These are phyloP conservation scores for Paraurostyla sp. DNA, from an alignment of 73 alveolate genomes.

Conservation along the genomic window DNA sequence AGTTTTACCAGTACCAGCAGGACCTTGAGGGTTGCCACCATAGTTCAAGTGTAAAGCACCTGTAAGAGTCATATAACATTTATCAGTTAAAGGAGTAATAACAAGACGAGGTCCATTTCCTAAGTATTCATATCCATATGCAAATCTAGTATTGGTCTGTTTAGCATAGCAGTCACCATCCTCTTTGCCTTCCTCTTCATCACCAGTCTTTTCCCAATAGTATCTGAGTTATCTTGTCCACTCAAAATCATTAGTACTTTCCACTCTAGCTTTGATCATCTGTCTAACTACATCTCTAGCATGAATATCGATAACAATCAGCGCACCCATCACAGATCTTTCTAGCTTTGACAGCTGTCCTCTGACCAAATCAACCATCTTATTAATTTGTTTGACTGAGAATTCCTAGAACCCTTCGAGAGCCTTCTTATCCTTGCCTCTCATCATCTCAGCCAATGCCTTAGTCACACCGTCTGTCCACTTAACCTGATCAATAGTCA, in stretches of 20 bases:
- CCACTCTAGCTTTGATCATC: conserved; percentile 88
- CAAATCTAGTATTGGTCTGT: conserved; percentile 97
- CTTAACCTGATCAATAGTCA: conserved; percentile 95
- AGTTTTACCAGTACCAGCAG: conserved; percentile 99
- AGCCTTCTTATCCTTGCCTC: conserved; percentile 94
- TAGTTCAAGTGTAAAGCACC: conserved; percentile 95
- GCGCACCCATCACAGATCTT: conserved; percentile 97
- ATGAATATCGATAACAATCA: conserved; percentile 98
- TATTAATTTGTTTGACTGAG: conserved; percentile 78
- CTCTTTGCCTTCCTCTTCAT: conserved; percentile 89
- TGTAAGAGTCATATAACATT: conserved; percentile 96
- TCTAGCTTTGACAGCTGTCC: conserved; percentile 91
- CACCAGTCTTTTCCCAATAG: too few relatives aligned
- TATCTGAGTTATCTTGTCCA: conserved; percentile 97
- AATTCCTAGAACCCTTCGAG: conserved; percentile 93
- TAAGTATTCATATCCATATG: conserved; percentile 95
- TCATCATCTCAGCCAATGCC: conserved; percentile 90
- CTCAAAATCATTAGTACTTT: conserved; percentile 93
- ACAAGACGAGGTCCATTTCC: conserved; percentile 98
- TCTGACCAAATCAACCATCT: conserved; percentile 96
- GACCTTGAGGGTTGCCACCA: conserved; percentile 99
- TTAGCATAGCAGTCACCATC: conserved; percentile 94
- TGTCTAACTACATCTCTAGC: conserved; percentile 98
- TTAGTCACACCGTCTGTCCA: conserved; percentile 98
- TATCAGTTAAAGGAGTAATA: conserved; percentile 98